Evolutionary conservation across 306 rosid genomes (phyloP), one percentile per base, ranked within the genome.

Genomic region (Clitoria ternatea): DNA sequence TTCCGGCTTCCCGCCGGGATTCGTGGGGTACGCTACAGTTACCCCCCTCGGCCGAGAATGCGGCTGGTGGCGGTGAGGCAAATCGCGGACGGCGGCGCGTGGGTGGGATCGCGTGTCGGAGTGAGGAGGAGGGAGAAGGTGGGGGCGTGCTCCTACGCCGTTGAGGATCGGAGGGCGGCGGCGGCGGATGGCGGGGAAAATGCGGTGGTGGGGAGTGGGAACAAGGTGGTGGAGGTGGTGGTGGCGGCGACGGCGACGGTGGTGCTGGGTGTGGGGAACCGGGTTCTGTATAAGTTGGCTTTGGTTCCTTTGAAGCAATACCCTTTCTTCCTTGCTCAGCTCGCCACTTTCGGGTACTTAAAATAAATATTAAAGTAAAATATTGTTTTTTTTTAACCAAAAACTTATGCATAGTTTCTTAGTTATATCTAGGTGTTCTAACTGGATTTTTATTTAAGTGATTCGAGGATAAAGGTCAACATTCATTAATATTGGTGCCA

Each of bases 291-390:
- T 76, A 92, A 92, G 79, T 80, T 92, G 39, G 98, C 98, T 42
- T 81, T 92, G 88, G 90, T 92, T 72, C 98, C 98, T 20, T 85
- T 92, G 61, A 89, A 92, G 69, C 86, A 80, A 2, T 92, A 92
- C 56, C 98, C 98, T 7, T 92, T 92, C 85, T 92, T 92, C 66
- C 94, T 92, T 20, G 98, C 98, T 12, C 98, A 92, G 88, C 85
- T 92, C 66, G 91, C 98, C 24, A 89, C 98, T 57, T 83, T 89
- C 85, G 98, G 98, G 98, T 91, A 86, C 75, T 59, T 32, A 36
- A 36, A 7, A 36, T 9, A 7, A 36, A 36, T 1, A 36, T 0
- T 36, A 36, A 36, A 36, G 42, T 36, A 36, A 36, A 36, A 33
- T 1, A 33, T 33, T 1, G 6, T 33, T 33, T 33, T 1, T 3